phyloP scores from a whole-genome alignment of 202 grass and related monocot genomes.

The Digitaria exilis region DNA sequence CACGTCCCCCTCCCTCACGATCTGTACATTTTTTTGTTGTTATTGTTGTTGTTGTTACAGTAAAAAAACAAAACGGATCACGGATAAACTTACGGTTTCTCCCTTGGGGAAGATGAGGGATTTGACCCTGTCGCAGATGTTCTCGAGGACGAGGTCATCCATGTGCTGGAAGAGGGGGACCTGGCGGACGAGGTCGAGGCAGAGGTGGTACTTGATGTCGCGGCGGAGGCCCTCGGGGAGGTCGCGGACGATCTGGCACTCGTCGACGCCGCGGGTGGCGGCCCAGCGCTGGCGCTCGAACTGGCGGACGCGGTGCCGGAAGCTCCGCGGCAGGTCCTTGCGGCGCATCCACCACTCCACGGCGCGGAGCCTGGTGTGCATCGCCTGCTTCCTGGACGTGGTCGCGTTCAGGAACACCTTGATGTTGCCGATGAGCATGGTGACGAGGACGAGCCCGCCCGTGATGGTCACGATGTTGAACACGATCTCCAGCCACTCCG shows the following conservation, averaged over 20 bases:
- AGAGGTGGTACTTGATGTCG: constrained; percentile 90
- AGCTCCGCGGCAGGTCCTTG: constrained; percentile 52
- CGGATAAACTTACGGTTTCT: constrained; percentile 61
- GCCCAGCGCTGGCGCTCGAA: constrained; percentile 89
- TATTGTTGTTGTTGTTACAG: too few relatives aligned
- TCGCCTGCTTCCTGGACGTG: constrained; percentile 81
- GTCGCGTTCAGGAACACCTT: constrained; percentile 95
- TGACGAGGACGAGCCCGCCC: constrained; percentile 64
- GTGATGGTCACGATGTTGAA: constrained; percentile 96
- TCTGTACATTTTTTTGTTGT: constrained; percentile 36
- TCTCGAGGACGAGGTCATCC: constrained; percentile 89
- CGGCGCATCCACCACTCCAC: constrained; percentile 89
- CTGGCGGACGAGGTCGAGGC: constrained; percentile 85
- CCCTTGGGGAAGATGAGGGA: constrained; percentile 74
- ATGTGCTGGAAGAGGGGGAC: constrained; percentile 85
- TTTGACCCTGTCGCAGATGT: constrained; percentile 81
- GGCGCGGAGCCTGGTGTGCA: constrained; percentile 70
- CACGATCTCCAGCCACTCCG: constrained; percentile 91
- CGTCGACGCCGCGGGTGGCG: constrained; percentile 76
- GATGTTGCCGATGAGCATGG: constrained; percentile 98
- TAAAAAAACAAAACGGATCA: too few relatives aligned
- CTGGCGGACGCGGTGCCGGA: constrained; percentile 69
- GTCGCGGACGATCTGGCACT: constrained; percentile 67
- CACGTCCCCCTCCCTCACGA: constrained; percentile 70
- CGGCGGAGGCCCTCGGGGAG: constrained; percentile 72